Percentiles rank a stretch among this genome's conserved stretches.
These are phyloP conservation scores for Pseudevernia furfuracea DNA, from an alignment of 495 filamentous ascomycete species.

Conservation along the genomic window DNA sequence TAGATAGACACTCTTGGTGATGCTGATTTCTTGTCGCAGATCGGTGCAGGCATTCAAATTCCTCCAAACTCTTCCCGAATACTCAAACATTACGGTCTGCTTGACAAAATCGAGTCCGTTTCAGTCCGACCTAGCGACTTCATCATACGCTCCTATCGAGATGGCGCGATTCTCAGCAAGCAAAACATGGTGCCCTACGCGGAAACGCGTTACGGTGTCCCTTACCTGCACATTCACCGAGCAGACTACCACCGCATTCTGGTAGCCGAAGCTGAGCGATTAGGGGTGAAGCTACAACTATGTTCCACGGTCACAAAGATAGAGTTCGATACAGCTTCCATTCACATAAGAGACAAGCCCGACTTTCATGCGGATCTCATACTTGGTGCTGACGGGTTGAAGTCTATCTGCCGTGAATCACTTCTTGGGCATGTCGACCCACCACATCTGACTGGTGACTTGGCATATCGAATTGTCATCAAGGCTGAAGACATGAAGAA, in stretches of 20 bases:
- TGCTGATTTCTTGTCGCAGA: constrained; percentile 25
- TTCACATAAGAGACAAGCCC: constrained; percentile 33
- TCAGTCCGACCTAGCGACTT: constrained; percentile 47
- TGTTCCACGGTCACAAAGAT: constrained; percentile 38
- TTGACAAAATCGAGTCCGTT: constrained; percentile 36
- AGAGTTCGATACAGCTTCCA: constrained; percentile 36
- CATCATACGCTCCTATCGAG: constrained; percentile 52
- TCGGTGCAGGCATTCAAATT: constrained; percentile 55
- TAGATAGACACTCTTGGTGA: background rate
- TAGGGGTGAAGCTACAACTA: constrained; percentile 46
- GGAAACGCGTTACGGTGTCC: constrained; percentile 35
- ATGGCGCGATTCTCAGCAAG: constrained; percentile 46
- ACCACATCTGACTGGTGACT: constrained; percentile 49
- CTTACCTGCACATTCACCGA: constrained; percentile 46
- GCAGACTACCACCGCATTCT: constrained; percentile 50
- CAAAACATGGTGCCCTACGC: constrained; percentile 32
- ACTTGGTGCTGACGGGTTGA: constrained; percentile 50
- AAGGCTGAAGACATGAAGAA: constrained; percentile 42
- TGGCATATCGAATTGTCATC: constrained; percentile 54
- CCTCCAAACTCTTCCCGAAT: constrained; percentile 47
- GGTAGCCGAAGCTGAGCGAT: constrained; percentile 41
- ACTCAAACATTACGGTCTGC: constrained; percentile 46
- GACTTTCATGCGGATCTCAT: constrained; percentile 42
- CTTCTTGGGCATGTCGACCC: constrained; percentile 38
- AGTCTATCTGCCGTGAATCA: constrained; percentile 40